A percentile compares a stretch with the other conserved stretches of the same genome.
Evolutionary conservation across 805 yeast species (phyloP).

Genomic region (Hanseniaspora meyeri): DNA sequence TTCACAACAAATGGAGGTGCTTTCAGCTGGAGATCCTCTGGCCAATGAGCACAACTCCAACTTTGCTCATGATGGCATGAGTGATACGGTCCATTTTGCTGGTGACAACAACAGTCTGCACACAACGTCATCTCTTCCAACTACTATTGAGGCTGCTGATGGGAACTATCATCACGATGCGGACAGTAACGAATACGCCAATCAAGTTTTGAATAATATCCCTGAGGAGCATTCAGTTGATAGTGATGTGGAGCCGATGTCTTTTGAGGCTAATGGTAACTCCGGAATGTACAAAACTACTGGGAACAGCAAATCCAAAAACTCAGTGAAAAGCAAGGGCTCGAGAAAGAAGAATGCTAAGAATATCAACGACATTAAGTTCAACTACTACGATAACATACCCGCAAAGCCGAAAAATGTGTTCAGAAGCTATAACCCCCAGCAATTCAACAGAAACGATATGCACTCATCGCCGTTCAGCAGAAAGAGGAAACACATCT

Average conservation of each 20-base stretch:
- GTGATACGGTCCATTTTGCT: neutral
- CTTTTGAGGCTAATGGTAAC: neutral
- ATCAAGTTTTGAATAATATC: neutral
- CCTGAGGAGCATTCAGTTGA: slow-evolving; percentile 1
- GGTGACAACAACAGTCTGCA: slow-evolving; percentile 4
- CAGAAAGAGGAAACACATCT: slow-evolving; percentile 6
- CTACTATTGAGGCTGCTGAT: neutral
- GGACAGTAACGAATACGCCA: neutral
- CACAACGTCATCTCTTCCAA: neutral
- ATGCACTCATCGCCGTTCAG: neutral
- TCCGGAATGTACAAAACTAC: neutral
- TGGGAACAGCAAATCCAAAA: neutral
- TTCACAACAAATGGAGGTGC: neutral
- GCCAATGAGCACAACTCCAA: neutral
- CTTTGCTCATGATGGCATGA: neutral
- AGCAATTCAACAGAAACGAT: neutral
- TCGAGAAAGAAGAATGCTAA: neutral
- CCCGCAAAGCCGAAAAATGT: slow-evolving; percentile 1
- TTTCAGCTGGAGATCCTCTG: neutral
- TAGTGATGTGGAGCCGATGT: neutral
- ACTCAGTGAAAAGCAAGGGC: neutral
- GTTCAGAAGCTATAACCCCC: neutral
- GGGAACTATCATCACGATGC: neutral
- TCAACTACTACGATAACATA: neutral
- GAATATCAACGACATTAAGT: neutral